These are phyloP conservation scores for Aspergillus leporis DNA, from an alignment of 495 filamentous ascomycete genomes.

Conservation along the genomic window DNA sequence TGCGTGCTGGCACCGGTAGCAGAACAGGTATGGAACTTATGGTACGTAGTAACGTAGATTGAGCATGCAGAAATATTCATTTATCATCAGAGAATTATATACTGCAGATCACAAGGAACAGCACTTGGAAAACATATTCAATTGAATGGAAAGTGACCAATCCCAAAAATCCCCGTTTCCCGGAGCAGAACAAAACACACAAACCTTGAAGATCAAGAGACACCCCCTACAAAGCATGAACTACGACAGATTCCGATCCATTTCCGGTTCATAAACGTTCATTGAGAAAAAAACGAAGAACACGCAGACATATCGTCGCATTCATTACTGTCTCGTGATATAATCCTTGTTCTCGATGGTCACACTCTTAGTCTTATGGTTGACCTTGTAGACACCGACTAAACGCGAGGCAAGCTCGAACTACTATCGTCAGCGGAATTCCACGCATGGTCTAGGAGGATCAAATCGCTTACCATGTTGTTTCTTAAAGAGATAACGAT, in stretches of 20 bases:
- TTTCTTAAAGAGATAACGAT: conserved; percentile 97
- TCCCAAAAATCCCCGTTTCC: not conserved
- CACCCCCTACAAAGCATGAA: not conserved
- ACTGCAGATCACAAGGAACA: not conserved
- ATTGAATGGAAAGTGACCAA: not conserved
- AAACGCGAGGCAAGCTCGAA: conserved; percentile 93
- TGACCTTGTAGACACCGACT: conserved; percentile 98
- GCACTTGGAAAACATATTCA: not conserved
- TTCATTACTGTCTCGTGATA: conserved; percentile 50
- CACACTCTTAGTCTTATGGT: conserved; percentile 98
- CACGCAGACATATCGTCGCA: not conserved
- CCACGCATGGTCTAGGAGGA: not conserved
- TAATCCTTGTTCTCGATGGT: conserved; percentile 94
- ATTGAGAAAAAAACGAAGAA: not conserved
- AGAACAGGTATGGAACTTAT: too few relatives aligned
- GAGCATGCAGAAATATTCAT: not conserved
- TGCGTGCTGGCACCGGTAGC: too few relatives aligned
- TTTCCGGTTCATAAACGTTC: not conserved
- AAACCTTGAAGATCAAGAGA: not conserved
- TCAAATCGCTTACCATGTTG: conserved; percentile 70
- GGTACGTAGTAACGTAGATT: not conserved
- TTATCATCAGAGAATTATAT: not conserved
- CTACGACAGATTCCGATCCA: not conserved
- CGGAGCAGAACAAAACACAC: not conserved
- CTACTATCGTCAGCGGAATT: conserved; percentile 27